Evolutionary conservation across 2,329 filamentous ascomycete genomes (phyloP), one percentile per base, ranked within the genome.

Genomic region (Juglanconis juglandina): DNA sequence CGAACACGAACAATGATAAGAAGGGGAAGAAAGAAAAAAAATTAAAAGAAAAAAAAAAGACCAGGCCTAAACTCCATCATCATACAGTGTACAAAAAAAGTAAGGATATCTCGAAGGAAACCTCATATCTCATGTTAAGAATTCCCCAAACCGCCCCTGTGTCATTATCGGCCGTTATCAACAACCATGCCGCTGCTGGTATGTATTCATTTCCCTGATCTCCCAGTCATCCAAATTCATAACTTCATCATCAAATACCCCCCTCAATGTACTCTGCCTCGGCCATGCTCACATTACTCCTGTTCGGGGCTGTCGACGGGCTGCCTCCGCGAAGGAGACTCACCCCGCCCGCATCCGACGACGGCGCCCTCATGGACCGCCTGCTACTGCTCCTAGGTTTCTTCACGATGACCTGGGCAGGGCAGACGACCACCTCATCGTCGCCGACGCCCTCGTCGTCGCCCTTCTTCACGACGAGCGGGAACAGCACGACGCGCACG

Each of bases 381-480:
- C 62, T 67, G 49, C 63, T 62, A 58, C 56, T 62, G 39, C 68
- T 69, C 66, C 78, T 72, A 53, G 81, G 73, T 68, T 77, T 72
- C 67, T 89, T 89, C 48, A 97, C 85, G 63, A 98, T 84, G 41
- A 99, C 95, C 74, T 98, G 94, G 6, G 96, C 95, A 9, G 94
- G 94, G 71, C 90, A 96, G 49, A 99, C 92, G 51, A 98, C 93
- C 65, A 96, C 91, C 79, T 98, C 93, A 66, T 97, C 92, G 58
- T 97, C 92, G 58, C 93, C 94, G 56, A 89, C 83, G 32, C 93
- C 95, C 46, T 81, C 80, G 71, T 98, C 94, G 69, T 96, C 91
- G 56, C 93, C 94, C 79, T 95, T 96, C 79, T 96, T 96, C 68
- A 98, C 91, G 17, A 99, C 94, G 1, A 98, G 83, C 9, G 96